These are phyloP conservation scores for Cicer arietinum DNA, from an alignment of 306 rosid genomes.

Conservation along the genomic window DNA sequence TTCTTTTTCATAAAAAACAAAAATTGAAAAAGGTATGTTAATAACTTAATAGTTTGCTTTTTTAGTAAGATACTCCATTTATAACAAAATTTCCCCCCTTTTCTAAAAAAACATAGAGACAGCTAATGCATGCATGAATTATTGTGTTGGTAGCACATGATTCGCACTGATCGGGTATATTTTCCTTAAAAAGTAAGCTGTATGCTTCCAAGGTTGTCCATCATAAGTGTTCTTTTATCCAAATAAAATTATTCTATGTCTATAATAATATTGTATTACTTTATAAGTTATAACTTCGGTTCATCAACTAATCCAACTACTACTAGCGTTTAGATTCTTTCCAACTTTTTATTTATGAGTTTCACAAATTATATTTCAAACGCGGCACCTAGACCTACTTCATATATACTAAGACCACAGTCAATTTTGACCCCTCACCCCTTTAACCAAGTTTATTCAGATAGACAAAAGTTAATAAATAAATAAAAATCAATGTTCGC, in stretches of 20 bases:
- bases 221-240: not conserved
- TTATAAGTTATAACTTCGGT: not conserved
- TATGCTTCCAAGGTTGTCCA: conserved; percentile 7
- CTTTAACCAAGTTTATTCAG: conserved; percentile 24
- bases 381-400: not conserved
- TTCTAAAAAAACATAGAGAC: not conserved
- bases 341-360: not conserved
- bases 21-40: not conserved
- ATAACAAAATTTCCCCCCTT: not conserved
- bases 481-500: too few species aligned
- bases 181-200: conserved; percentile 24
- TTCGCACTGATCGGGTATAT: not conserved
- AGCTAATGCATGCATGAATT: conserved; percentile 28
- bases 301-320: conserved; percentile 20
- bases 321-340: conserved; percentile 2
- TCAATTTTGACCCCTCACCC: not conserved
- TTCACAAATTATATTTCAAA: conserved; percentile 19
- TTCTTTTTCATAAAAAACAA: not conserved
- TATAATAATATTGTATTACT: not conserved
- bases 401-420: too few species aligned
- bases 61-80: not conserved
- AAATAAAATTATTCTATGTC: not conserved
- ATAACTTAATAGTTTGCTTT: not conserved
- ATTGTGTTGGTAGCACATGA: conserved; percentile 38
- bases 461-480: not conserved